phyloP scores from a whole-genome alignment of 1,139 yeast genomes.

The Geotrichum klebahnii region DNA sequence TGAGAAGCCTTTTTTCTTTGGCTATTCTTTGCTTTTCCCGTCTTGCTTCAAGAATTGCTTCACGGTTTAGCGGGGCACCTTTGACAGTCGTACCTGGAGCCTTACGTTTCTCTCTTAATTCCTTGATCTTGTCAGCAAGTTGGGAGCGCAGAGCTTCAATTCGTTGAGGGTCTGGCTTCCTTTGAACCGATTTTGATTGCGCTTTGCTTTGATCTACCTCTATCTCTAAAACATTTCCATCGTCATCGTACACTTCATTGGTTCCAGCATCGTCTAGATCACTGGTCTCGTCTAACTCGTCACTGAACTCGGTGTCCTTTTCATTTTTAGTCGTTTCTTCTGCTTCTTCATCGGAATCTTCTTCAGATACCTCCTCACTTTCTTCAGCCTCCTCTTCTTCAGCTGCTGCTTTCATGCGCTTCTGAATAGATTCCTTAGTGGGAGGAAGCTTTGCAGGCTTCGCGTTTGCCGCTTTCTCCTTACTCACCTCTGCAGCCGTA shows the following conservation, averaged over 20 bases:
- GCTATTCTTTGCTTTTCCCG: conserved; percentile 42
- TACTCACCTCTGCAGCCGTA: conserved; percentile 63
- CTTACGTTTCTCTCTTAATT: conserved; percentile 72
- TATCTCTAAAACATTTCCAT: conserved; percentile 39
- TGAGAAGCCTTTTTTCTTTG: conserved; percentile 43
- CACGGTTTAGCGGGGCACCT: conserved; percentile 69
- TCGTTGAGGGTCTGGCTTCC: conserved; percentile 39
- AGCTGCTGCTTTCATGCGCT: conserved; percentile 6
- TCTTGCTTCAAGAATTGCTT: conserved; percentile 43
- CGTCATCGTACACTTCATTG: conserved; percentile 66
- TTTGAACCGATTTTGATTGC: conserved; percentile 32
- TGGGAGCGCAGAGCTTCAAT: conserved; percentile 64
- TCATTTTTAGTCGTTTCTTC: conserved; percentile 23
- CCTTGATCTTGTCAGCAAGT: conserved; percentile 66
- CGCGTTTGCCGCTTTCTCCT: conserved; percentile 28
- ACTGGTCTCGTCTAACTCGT: conserved; percentile 21
- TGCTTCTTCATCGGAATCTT: conserved; percentile 25
- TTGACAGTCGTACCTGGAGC: conserved; percentile 81
- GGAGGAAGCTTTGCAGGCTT: conserved; percentile 21
- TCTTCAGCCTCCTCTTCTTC: conserved; percentile 18
- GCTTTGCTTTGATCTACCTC: conserved; percentile 23
- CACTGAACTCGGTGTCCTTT: conserved; percentile 10
- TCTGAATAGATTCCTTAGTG: conserved; percentile 17
- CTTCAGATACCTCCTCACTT: conserved; percentile 23
- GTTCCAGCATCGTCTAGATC: conserved; percentile 42